Evolutionary conservation across 768 basidiomycete genomes (phyloP).

Genomic region (Boletus reticuloceps): DNA sequence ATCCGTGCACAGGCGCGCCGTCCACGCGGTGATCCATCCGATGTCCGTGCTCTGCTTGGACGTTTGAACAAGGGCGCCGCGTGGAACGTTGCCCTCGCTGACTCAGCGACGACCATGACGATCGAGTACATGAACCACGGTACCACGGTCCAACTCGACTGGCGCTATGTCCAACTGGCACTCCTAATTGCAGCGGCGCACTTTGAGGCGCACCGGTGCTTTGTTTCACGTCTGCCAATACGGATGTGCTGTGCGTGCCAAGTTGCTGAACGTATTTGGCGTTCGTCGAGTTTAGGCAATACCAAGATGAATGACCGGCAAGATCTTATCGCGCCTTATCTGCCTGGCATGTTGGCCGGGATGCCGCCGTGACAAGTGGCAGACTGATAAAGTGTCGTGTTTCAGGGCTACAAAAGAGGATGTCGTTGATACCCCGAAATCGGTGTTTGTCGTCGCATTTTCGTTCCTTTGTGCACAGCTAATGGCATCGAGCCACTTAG

Average conservation of each 20-base stretch:
- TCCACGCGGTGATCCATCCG: not conserved
- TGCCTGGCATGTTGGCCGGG: not conserved
- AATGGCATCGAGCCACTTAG: not conserved
- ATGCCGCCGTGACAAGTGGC: not conserved
- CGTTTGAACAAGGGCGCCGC: not conserved
- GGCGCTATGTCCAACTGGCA: too few species aligned
- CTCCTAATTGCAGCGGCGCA: too few species aligned
- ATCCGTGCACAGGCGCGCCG: not conserved
- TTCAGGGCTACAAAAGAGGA: conserved; percentile 8
- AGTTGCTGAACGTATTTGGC: not conserved
- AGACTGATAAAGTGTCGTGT: conserved; percentile 3
- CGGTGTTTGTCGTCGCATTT: not conserved
- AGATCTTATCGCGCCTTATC: not conserved
- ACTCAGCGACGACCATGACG: not conserved
- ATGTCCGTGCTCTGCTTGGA: too few species aligned
- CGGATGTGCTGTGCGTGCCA: not conserved
- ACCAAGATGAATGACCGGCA: not conserved
- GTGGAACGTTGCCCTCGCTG: not conserved
- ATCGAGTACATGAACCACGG: not conserved
- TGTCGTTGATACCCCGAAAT: not conserved
- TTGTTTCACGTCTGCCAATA: not conserved
- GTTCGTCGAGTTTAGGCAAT: not conserved
- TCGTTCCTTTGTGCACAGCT: not conserved
- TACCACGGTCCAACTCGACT: too few species aligned
- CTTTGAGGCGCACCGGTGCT: not conserved